phyloP scores from a whole-genome alignment of 2,329 filamentous ascomycete species.

The Apiospora rasikravindrae region DNA sequence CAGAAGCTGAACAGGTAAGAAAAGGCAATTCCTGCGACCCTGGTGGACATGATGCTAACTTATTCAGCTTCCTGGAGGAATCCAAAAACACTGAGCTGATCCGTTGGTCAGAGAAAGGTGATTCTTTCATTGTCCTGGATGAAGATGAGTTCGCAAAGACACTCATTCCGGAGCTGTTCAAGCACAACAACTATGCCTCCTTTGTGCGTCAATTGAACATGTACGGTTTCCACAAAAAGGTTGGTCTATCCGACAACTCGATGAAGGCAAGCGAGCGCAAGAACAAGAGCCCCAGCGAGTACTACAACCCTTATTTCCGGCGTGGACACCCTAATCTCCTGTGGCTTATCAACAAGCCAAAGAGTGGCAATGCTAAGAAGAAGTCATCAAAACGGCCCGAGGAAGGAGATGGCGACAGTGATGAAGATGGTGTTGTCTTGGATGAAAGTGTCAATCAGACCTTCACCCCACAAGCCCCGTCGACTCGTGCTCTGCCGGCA shows the following conservation, averaged over 20 bases:
- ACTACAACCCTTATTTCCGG: slow-evolving; percentile 95
- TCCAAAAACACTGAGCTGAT: slow-evolving; percentile 93
- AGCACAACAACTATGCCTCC: slow-evolving; percentile 64
- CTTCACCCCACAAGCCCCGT: slow-evolving; percentile 31
- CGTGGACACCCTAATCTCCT: slow-evolving; percentile 89
- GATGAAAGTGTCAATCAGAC: slow-evolving; percentile 52
- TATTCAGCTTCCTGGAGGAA: slow-evolving; percentile 83
- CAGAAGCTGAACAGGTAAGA: slow-evolving; percentile 95
- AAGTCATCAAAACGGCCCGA: slow-evolving; percentile 62
- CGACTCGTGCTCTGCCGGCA: slow-evolving; percentile 46
- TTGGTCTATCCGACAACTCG: slow-evolving; percentile 92
- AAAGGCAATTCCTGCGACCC: neutral
- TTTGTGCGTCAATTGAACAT: slow-evolving; percentile 19
- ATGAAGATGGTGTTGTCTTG: slow-evolving; percentile 60
- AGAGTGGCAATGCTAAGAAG: slow-evolving; percentile 67
- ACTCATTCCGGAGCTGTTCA: slow-evolving; percentile 97
- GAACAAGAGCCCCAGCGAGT: slow-evolving; percentile 97
- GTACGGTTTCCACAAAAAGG: slow-evolving; percentile 98
- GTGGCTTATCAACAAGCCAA: slow-evolving; percentile 96
- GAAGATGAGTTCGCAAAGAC: slow-evolving; percentile 98
- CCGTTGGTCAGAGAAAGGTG: slow-evolving; percentile 94
- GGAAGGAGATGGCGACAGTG: slow-evolving; percentile 72
- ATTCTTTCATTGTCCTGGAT: slow-evolving; percentile 95
- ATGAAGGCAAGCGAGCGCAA: slow-evolving; percentile 97
- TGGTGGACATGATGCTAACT: neutral